Base-by-base conservation (phyloP, 352 stramenopile species). In the Thalassiosira delicatula region DNA sequence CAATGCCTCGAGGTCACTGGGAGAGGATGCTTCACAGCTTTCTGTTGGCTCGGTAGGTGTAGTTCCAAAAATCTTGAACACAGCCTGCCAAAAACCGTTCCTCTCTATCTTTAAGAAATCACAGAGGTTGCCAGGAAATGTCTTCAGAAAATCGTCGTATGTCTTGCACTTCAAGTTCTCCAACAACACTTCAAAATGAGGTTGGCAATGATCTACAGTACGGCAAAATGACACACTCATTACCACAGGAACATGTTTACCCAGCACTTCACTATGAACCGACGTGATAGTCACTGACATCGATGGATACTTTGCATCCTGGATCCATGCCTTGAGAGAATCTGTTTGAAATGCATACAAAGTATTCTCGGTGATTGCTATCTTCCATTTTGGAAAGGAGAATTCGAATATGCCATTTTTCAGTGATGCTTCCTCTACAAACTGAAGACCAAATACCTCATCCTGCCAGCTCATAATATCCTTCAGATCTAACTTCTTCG, bases 341-440 rank as follows among this genome's bases (percentile, higher is more conserved):
- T 72, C 63, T 7, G 63, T 72, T 72, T 72, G 63, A 25, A 72
- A 72, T 19, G 63, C 63, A 66, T 72, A 72, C 2, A 5, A 29
- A 14, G 19, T 25, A 59, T 72, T 72, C 2, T 67, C 21, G 11
- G 7, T 66, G 19, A 42, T 30, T 5, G 61, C 33, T 35, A 32
- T 4, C 21, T 61, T 54, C 63, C 59, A 62, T 4, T 7, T n/a
- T 32, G 63, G 63, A 59, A 72, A n/a, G n/a, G n/a, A n/a, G n/a
- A n/a, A n/a, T n/a, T n/a, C n/a, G n/a, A n/a, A n/a, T n/a, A n/a
- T n/a, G n/a, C n/a, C n/a, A n/a, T n/a, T n/a, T n/a, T n/a, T n/a
- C n/a, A n/a, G n/a, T n/a, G n/a, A n/a, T n/a, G n/a, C n/a, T n/a
- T n/a, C n/a, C n/a, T n/a, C n/a, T n/a, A n/a, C n/a, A n/a, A n/a